Conservation (phyloP, 164 flowering plant genomes). For the Chloranthus sessilifolius region DNA sequence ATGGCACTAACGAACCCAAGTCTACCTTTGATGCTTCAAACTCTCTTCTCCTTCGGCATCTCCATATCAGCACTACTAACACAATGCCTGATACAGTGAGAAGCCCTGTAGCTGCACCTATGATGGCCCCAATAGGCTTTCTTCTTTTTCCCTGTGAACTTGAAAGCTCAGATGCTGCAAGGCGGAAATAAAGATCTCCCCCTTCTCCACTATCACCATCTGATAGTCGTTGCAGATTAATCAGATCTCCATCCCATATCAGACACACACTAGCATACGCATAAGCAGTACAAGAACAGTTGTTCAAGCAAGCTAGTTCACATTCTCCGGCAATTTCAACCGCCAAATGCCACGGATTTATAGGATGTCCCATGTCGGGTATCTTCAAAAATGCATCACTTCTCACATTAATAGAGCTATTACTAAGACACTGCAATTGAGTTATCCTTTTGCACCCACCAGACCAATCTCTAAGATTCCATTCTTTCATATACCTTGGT, state of each 20-base stretch:
- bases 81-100: constrained; percentile 13
- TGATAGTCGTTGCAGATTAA: not conserved
- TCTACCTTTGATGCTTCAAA: constrained; percentile 9
- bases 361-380: constrained; percentile 20
- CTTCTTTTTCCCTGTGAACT: no score
- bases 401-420: no score
- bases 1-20: constrained; percentile 32
- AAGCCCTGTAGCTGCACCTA: constrained; percentile 14
- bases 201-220: not conserved
- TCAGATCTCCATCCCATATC: not conserved
- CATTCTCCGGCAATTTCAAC: not conserved
- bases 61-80: constrained; percentile 7
- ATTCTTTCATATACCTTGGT: constrained; percentile 4
- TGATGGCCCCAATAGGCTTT: constrained; percentile 10
- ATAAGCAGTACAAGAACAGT: constrained; percentile 6
- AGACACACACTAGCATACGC: not conserved
- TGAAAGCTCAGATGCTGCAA: constrained; percentile 1
- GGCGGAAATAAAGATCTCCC: constrained; percentile 5
- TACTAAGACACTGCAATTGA: constrained; percentile 20
- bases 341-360: no score
- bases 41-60: constrained; percentile 11
- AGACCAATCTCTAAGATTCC: constrained; percentile 4
- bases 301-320: not conserved
- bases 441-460: constrained; percentile 22
- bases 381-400: constrained; percentile 21